Percentiles rank a stretch among this genome's conserved stretches.
phyloP scores from a whole-genome alignment of 164 flowering plant species.

The Dillenia turbinata region DNA sequence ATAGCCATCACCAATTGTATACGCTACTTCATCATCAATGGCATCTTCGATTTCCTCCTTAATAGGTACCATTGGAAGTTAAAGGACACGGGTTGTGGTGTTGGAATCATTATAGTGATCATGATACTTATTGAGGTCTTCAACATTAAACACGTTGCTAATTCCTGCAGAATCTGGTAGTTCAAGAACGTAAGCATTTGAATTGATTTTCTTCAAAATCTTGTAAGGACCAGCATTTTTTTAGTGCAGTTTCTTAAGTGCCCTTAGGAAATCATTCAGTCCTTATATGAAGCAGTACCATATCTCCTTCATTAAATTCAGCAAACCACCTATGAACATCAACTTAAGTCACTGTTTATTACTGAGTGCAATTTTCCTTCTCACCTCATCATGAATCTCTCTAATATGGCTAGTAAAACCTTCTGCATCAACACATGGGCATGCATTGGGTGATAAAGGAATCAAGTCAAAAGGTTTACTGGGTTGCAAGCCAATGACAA shows the following conservation, averaged over 20 bases:
- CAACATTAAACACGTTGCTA: slow-evolving; percentile 1
- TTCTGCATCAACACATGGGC: background rate
- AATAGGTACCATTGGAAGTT: background rate
- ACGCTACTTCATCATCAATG: background rate
- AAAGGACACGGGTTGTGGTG: background rate
- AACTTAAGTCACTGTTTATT: no score
- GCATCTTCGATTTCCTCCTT: background rate
- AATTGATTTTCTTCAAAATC: background rate
- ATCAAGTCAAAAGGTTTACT: background rate
- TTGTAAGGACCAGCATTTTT: background rate
- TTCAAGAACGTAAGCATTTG: background rate
- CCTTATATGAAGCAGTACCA: no score
- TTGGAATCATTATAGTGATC: background rate
- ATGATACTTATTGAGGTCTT: background rate
- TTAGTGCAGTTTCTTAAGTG: background rate
- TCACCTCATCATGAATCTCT: no score
- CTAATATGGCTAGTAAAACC: background rate
- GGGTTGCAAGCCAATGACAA: background rate
- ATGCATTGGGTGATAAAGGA: background rate
- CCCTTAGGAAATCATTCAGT: no score
- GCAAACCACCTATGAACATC: no score
- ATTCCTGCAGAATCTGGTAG: background rate
- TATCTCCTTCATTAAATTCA: no score
- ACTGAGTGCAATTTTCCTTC: no score
- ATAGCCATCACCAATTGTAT: background rate